A percentile compares a stretch with the other conserved stretches of the same genome.
These are phyloP conservation scores for Cytospora leucostoma DNA, from an alignment of 2,329 filamentous ascomycete genomes.

Conservation along the genomic window DNA sequence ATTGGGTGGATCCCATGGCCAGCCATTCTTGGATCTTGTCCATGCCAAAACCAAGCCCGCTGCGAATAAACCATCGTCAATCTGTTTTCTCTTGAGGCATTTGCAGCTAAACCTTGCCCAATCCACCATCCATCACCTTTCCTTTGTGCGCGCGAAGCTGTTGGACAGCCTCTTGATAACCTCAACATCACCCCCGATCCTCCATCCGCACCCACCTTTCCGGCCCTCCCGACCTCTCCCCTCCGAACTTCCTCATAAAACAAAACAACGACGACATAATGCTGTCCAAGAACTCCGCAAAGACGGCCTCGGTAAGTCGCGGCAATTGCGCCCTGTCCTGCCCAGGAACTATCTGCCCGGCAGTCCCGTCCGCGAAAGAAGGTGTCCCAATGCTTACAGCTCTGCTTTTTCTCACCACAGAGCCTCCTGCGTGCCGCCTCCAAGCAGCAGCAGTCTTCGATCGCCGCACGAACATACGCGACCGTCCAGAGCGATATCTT, in stretches of 20 bases:
- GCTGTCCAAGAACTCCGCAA: constrained; percentile 59
- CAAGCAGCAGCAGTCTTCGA: constrained; percentile 46
- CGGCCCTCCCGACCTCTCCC: constrained; percentile 10
- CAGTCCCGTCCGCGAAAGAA: constrained; percentile 2
- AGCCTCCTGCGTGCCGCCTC: constrained; percentile 54
- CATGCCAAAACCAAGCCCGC: constrained; percentile 4
- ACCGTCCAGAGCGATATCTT: constrained; percentile 94
- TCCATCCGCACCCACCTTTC: not conserved
- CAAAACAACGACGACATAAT: constrained; percentile 42
- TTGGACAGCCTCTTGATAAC: constrained; percentile 26
- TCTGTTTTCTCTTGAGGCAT: constrained; percentile 38
- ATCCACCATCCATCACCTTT: constrained; percentile 16
- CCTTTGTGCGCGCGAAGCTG: constrained; percentile 23
- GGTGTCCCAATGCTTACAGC: constrained; percentile 33
- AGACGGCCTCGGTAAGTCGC: constrained; percentile 58
- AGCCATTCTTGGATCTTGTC: constrained; percentile 7
- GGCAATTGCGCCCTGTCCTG: constrained; percentile 10
- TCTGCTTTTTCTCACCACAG: constrained; percentile 38
- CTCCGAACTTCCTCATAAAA: constrained; percentile 3
- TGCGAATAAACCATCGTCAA: constrained; percentile 29
- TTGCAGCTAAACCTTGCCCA: constrained; percentile 30
- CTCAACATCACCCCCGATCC: constrained; percentile 15
- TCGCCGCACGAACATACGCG: constrained; percentile 62
- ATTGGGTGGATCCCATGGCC: constrained; percentile 18
- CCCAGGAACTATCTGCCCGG: not conserved